Evolutionary conservation across 2,329 filamentous ascomycete species (phyloP).

Genomic region (Cordyceps cicadae): DNA sequence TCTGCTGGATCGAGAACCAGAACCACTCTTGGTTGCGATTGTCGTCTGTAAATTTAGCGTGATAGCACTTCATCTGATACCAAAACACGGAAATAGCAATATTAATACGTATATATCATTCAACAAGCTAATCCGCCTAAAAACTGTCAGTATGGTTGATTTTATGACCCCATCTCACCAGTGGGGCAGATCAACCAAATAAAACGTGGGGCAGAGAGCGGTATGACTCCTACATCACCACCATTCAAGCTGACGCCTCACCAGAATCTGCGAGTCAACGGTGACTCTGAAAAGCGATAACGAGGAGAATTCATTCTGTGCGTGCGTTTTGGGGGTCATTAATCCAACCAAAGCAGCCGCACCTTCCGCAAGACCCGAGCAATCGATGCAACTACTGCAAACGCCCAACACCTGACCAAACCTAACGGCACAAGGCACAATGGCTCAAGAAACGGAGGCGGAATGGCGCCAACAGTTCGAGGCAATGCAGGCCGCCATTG

Average conservation of each 20-base stretch:
- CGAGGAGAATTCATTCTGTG: not conserved
- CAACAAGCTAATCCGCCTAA: not conserved
- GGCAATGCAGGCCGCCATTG: conserved; percentile 79
- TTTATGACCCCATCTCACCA: not conserved
- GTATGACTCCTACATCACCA: conserved; percentile 5
- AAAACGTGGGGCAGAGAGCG: conserved; percentile 5
- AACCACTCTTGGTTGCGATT: not conserved
- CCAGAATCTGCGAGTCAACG: not conserved
- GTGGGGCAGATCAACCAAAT: not conserved
- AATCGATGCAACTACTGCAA: not conserved
- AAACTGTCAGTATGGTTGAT: not conserved
- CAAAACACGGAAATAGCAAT: not conserved
- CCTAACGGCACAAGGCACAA: not conserved
- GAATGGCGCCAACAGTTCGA: conserved; percentile 81
- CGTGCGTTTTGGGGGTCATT: not conserved
- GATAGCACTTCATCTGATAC: conserved; percentile 6
- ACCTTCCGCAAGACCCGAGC: not conserved
- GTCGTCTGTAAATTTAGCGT: not conserved
- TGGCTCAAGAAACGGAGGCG: conserved; percentile 31
- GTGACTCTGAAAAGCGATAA: not conserved
- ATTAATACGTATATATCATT: not conserved
- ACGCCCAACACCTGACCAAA: not conserved
- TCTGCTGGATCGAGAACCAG: not conserved
- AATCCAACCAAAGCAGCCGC: not conserved
- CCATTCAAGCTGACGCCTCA: not conserved